These are phyloP conservation scores for Leishmania martiniquensis DNA, from an alignment of 208 protist species.

Conservation along the genomic window DNA sequence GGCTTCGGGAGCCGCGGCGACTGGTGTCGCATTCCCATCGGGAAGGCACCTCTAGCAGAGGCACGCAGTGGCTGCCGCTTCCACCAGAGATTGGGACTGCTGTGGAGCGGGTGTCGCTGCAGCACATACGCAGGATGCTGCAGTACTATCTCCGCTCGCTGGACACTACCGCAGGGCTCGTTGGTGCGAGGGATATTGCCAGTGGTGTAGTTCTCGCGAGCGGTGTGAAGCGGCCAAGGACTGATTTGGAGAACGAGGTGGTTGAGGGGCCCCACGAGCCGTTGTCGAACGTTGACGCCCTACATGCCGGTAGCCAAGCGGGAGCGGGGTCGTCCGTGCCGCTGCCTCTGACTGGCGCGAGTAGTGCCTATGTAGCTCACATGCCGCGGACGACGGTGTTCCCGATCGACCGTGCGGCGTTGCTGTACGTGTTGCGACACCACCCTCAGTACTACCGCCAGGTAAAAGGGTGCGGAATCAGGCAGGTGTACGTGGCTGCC, in stretches of 20 bases:
- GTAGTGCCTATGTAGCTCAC: background rate
- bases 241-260: background rate
- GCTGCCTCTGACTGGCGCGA: background rate
- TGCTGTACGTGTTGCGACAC: constrained; percentile 63
- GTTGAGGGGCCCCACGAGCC: background rate
- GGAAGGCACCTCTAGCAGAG: background rate
- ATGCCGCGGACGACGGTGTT: constrained; percentile 46
- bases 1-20: constrained; percentile 8
- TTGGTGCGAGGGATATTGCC: background rate
- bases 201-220: background rate
- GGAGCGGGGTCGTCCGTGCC: background rate
- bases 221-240: background rate
- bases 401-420: constrained; percentile 44
- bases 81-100: constrained; percentile 34
- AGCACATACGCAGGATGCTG: constrained; percentile 53
- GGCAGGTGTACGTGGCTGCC: constrained; percentile 48
- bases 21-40: constrained; percentile 1
- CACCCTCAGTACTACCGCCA: constrained; percentile 68
- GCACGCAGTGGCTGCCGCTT: constrained; percentile 14
- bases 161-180: background rate
- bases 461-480: constrained; percentile 63
- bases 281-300: background rate
- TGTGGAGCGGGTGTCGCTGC: constrained; percentile 32
- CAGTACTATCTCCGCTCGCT: constrained; percentile 55
- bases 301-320: background rate